Conservation (phyloP, 352 stramenopile genomes). For the Thalassiosira oceanica region DNA sequence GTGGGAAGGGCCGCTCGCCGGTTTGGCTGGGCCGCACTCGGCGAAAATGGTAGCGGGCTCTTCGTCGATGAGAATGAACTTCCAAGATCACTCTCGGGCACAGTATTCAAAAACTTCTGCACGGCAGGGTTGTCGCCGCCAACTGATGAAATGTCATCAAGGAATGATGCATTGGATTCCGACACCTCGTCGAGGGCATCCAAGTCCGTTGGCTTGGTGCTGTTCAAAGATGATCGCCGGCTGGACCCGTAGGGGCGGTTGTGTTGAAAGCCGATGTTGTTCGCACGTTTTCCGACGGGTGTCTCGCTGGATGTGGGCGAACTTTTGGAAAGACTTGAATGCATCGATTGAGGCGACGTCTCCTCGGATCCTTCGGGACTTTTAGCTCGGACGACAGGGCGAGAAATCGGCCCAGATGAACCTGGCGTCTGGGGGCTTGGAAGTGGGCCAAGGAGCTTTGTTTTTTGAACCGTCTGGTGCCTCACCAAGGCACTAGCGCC, state of each 20-base stretch:
- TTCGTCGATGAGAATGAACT: no score
- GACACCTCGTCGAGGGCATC: constrained; percentile 39
- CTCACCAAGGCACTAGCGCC: constrained; percentile 44
- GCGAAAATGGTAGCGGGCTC: no score
- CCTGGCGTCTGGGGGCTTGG: no score
- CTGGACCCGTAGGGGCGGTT: no score
- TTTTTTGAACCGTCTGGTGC: constrained; percentile 8
- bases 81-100: background rate
- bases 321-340: no score
- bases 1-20: no score
- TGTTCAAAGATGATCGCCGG: no score
- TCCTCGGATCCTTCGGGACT: background rate
- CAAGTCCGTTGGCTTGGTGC: constrained; percentile 1
- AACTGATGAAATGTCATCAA: constrained; percentile 27
- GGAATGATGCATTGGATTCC: constrained; percentile 34
- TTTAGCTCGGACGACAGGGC: background rate
- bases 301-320: background rate
- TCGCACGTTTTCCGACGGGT: background rate
- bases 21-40: no score
- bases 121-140: constrained; percentile 9
- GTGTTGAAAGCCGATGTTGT: background rate
- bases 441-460: background rate
- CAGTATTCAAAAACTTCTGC: constrained; percentile 22
- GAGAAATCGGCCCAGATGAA: no score
- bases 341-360: no score